A percentile compares a stretch with the other conserved stretches of the same genome.
These are phyloP conservation scores for Chaetomium strumarium DNA, from an alignment of 2,329 filamentous ascomycete genomes.

Conservation along the genomic window DNA sequence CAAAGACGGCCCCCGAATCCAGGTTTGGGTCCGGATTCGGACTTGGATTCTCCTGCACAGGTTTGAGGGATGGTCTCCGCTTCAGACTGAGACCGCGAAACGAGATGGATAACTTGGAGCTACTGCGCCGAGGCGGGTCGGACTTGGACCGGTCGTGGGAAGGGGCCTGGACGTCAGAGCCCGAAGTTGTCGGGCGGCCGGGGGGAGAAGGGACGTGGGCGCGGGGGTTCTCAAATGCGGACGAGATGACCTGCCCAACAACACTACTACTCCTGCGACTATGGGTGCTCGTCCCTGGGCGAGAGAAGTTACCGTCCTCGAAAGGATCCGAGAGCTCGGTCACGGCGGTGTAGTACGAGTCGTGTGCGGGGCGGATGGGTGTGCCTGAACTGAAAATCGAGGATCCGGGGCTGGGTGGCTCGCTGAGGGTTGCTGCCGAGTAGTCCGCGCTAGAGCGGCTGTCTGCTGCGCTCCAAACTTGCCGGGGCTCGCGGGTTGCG, in stretches of 20 bases:
- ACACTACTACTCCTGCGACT: constrained; percentile 14
- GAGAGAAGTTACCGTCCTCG: neutral
- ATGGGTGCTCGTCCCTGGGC: neutral
- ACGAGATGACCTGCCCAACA: constrained; percentile 5
- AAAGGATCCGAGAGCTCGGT: constrained; percentile 8
- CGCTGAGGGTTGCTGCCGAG: neutral
- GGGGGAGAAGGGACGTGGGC: constrained; percentile 6
- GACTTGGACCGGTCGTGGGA: neutral
- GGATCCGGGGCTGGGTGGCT: neutral
- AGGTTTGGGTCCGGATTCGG: neutral
- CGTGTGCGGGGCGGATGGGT: neutral
- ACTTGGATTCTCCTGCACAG: neutral
- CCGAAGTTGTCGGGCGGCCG: neutral
- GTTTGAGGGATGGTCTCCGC: neutral
- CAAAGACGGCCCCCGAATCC: constrained; percentile 1
- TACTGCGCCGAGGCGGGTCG: constrained; percentile 12
- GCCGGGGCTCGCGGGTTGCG: neutral
- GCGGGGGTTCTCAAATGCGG: constrained; percentile 19
- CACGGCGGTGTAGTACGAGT: constrained; percentile 7
- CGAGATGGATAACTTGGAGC: constrained; percentile 14
- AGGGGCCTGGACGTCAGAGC: neutral
- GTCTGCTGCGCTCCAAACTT: constrained; percentile 5
- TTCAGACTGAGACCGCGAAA: constrained; percentile 7
- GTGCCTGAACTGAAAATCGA: neutral
- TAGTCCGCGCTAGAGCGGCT: neutral